Base-by-base conservation (phyloP, 2,329 filamentous ascomycete genomes). In the Xylariaceae sp. region DNA sequence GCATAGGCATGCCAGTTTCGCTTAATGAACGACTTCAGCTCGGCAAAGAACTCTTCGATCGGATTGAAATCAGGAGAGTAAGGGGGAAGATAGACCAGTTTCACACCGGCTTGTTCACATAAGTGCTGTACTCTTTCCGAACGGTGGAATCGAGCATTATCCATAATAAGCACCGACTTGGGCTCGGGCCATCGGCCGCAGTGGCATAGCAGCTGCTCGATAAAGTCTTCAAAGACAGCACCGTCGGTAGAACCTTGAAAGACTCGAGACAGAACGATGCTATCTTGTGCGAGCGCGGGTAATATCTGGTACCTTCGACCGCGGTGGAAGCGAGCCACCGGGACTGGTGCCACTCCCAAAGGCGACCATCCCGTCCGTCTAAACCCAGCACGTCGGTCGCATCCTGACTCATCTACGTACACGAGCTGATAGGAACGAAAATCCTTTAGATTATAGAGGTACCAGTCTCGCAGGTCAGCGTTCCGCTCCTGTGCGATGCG, bases 321-420 rank as follows among this genome's bases (percentile, higher is more conserved):
- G 22, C 43, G 47, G 38, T 55, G 29, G 21, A 55, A 54, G 16
- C 33, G 41, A 20, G 51, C 43, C 4, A 55, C 35, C 46, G 59
- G 33, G 4, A 55, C 33, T 45, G 55, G 56, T 16, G 54, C 52
- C 35, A 53, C 44, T 8, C 59, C 55, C n/a, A 45, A 37, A 14
- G 60, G 61, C 42, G 60, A 61, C 64, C 57, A 68, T 3, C 57
- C 57, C 14, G 45, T 64, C 16, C 59, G 53, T 44, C 65, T 54
- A 47, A 60, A 64, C 7, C 61, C 57, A 35, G 58, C 49, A 4
- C 55, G 55, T 49, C 61, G 64, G 48, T 67, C 58, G 50, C 52
- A 64, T 8, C 60, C 56, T 42, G 64, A 64, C 49, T 67, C 54
- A 46, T 66, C 58, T n/a, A 61, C 50, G 44, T 53, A 65, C 11